Evolutionary conservation across 345 rosid genomes (phyloP).

Genomic region (Aquilaria sinensis): DNA sequence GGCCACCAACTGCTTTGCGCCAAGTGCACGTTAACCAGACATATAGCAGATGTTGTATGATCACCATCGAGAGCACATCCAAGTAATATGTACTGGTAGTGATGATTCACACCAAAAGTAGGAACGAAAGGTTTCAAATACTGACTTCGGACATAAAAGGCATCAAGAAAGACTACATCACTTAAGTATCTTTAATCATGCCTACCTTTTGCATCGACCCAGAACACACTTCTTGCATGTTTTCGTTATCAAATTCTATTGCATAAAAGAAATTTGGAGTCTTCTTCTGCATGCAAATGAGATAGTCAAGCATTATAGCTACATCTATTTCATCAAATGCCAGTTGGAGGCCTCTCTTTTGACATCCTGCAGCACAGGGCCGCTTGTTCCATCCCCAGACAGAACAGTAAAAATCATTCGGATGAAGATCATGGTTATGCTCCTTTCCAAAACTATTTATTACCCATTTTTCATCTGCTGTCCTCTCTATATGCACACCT

Average conservation of each 20-base stretch:
- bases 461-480: slow-evolving; percentile 15
- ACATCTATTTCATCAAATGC: slow-evolving; percentile 13
- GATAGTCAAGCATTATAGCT: slow-evolving; percentile 5
- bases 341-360: slow-evolving; percentile 14
- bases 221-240: slow-evolving; percentile 8
- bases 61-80: slow-evolving; percentile 13
- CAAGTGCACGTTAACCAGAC: slow-evolving; percentile 15
- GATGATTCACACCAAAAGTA: slow-evolving; percentile 13
- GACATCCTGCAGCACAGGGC: slow-evolving; percentile 7
- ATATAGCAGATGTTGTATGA: neutral
- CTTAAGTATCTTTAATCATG: slow-evolving; percentile 7
- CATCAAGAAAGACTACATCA: slow-evolving; percentile 8
- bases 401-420: slow-evolving; percentile 12
- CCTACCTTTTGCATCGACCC: slow-evolving; percentile 9
- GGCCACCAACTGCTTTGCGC: slow-evolving; percentile 15
- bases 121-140: slow-evolving; percentile 10
- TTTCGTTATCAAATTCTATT: slow-evolving; percentile 11
- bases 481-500: slow-evolving; percentile 17
- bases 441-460: slow-evolving; percentile 13
- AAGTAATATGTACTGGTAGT: slow-evolving; percentile 15
- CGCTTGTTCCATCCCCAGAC: slow-evolving; percentile 9
- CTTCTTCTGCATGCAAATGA: slow-evolving; percentile 14
- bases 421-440: slow-evolving; percentile 17
- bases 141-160: slow-evolving; percentile 6
- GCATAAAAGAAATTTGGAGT: slow-evolving; percentile 16